phyloP scores from a whole-genome alignment of 257 asterid genomes.

The Phtheirospermum japonicum region DNA sequence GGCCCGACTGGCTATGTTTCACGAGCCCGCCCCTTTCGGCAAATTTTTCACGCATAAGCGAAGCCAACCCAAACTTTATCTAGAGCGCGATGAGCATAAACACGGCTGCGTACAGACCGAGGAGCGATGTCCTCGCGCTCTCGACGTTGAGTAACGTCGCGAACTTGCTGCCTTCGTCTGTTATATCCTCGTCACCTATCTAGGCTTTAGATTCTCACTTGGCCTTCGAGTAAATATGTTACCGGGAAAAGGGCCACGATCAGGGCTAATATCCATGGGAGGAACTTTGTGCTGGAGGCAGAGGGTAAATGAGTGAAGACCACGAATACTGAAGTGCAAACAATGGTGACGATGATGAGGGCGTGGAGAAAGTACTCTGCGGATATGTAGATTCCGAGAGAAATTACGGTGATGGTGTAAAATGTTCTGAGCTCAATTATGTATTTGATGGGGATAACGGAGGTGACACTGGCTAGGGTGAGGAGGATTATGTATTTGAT shows the following conservation, averaged over 20 bases:
- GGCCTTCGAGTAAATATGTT: slow-evolving; percentile 92
- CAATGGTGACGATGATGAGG: slow-evolving; percentile 89
- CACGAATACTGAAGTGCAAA: slow-evolving; percentile 78
- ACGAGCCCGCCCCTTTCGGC: slow-evolving; percentile 53
- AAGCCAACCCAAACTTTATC: slow-evolving; percentile 91
- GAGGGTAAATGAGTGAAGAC: slow-evolving; percentile 97
- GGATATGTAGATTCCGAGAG: slow-evolving; percentile 86
- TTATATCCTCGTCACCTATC: slow-evolving; percentile 51
- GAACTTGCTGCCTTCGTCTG: slow-evolving; percentile 73
- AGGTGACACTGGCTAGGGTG: too few relatives aligned
- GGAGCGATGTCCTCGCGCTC: slow-evolving; percentile 95
- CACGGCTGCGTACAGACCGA: slow-evolving; percentile 89
- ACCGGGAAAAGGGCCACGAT: slow-evolving; percentile 98
- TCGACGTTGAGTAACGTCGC: slow-evolving; percentile 80
- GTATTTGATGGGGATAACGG: too few relatives aligned
- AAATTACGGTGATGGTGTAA: slow-evolving; percentile 77
- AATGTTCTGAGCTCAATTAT: slow-evolving; percentile 76
- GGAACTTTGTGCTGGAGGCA: slow-evolving; percentile 85
- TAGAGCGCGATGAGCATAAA: slow-evolving; percentile 97
- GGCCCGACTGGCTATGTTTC: slow-evolving; percentile 71
- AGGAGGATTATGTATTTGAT: slow-evolving; percentile 75
- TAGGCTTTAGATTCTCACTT: slow-evolving; percentile 66
- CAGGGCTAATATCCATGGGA: slow-evolving; percentile 95
- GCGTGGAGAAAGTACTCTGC: slow-evolving; percentile 91
- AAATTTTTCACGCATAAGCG: slow-evolving; percentile 72